Percentiles rank a stretch among this genome's conserved stretches.
Evolutionary conservation across 768 basidiomycete genomes (phyloP).

Genomic region (Mycena belliarum): DNA sequence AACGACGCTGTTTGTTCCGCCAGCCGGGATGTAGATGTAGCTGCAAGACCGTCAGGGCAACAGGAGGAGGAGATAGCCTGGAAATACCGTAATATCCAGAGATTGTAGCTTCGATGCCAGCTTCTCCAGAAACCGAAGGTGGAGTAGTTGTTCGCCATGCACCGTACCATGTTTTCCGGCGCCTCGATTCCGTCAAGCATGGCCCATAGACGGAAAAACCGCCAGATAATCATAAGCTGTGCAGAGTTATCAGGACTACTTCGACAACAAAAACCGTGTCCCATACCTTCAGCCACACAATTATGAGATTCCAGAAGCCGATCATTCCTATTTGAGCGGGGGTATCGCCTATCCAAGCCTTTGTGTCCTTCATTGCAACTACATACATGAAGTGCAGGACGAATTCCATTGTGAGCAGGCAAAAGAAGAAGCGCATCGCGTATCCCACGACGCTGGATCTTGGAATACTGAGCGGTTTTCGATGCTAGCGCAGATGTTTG

Average conservation of each 20-base stretch:
- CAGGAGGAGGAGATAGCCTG: too few relatives aligned
- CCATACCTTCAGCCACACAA: background rate
- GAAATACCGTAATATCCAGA: background rate
- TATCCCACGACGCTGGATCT: constrained; percentile 51
- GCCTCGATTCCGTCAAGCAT: background rate
- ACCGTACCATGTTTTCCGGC: constrained; percentile 61
- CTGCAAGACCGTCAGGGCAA: background rate
- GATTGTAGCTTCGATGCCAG: background rate
- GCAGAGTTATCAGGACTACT: constrained; percentile 15
- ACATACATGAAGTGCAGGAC: constrained; percentile 95
- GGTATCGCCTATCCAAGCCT: constrained; percentile 42
- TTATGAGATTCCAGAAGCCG: constrained; percentile 81
- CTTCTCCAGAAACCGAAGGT: constrained; percentile 73
- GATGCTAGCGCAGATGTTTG: constrained; percentile 45
- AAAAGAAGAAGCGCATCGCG: constrained; percentile 66
- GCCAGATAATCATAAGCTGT: constrained; percentile 91
- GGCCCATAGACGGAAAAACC: constrained; percentile 78
- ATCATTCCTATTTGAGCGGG: constrained; percentile 87
- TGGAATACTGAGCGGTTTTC: constrained; percentile 53
- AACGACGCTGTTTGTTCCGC: constrained; percentile 34
- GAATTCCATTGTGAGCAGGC: constrained; percentile 84
- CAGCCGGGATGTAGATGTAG: background rate
- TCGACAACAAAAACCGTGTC: background rate
- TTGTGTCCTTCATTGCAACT: constrained; percentile 55
- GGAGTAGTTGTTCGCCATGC: constrained; percentile 44